Evolutionary conservation across 306 rosid species (phyloP).

Genomic region (Malus sieversii): DNA sequence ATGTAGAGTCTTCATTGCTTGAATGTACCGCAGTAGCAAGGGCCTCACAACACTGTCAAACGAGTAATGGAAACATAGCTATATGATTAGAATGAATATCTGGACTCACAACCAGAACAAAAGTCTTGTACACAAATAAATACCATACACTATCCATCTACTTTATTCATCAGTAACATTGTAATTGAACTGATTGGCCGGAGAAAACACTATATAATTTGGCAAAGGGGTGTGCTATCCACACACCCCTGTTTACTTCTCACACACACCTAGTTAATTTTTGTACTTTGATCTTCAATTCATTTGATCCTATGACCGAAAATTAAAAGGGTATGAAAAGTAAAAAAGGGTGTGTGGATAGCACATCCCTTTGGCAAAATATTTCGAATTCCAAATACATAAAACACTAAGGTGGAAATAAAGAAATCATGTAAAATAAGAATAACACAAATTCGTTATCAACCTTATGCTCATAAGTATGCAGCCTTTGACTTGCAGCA

Average conservation of each 20-base stretch:
- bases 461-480: conserved; percentile 66
- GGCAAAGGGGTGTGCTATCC: no score
- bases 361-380: not conserved
- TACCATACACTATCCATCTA: not conserved
- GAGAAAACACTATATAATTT: not conserved
- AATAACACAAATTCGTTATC: conserved; percentile 1
- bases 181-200: not conserved
- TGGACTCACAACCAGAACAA: conserved; percentile 8
- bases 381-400: not conserved
- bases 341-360: no score
- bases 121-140: not conserved
- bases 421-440: not conserved
- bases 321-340: no score
- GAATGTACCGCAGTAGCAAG: conserved; percentile 62
- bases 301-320: no score
- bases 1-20: conserved; percentile 44
- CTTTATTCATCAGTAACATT: not conserved
- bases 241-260: no score
- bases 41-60: conserved; percentile 69
- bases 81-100: conserved; percentile 5
- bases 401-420: not conserved
- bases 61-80: conserved; percentile 7
- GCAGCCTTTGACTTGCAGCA: conserved; percentile 83
- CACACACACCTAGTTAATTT: no score
- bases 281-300: no score